Conservation (phyloP, 495 filamentous ascomycete genomes). For the Penicillium ochrochloron region DNA sequence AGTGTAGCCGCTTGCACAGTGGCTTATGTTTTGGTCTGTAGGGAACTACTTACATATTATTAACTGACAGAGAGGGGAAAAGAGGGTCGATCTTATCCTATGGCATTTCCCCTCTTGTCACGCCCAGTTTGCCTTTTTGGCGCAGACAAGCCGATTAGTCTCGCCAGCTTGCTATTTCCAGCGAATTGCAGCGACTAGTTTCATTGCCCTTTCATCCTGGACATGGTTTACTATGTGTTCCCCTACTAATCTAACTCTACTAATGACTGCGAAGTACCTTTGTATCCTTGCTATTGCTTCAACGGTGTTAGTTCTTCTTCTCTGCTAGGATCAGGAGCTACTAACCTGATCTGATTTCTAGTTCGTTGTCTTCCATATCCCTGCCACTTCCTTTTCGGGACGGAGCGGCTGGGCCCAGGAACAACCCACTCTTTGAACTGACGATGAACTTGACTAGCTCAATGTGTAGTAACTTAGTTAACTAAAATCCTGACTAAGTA, state of each 20-base stretch:
- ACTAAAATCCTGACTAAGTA: background rate
- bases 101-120: slow-evolving; percentile 24
- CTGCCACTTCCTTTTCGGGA: slow-evolving; percentile 10
- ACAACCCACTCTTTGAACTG: slow-evolving; percentile 6
- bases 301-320: background rate
- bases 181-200: slow-evolving; percentile 18
- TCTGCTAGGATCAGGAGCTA: background rate
- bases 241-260: background rate
- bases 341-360: background rate
- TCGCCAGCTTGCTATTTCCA: slow-evolving; percentile 4
- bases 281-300: background rate
- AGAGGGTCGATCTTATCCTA: slow-evolving; percentile 32
- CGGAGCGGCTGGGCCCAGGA: slow-evolving; percentile 9
- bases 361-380: background rate
- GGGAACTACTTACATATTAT: background rate
- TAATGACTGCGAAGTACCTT: background rate
- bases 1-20: background rate
- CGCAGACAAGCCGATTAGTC: slow-evolving; percentile 26
- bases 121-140: slow-evolving; percentile 14
- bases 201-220: background rate
- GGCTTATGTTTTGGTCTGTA: background rate
- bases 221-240: background rate
- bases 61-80: slow-evolving; percentile 1
- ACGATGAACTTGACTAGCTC: background rate
- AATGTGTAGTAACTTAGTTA: no score